Evolutionary conservation across 345 rosid genomes (phyloP), one percentile per base, ranked within the genome.

Genomic region (Gossypium arboreum): DNA sequence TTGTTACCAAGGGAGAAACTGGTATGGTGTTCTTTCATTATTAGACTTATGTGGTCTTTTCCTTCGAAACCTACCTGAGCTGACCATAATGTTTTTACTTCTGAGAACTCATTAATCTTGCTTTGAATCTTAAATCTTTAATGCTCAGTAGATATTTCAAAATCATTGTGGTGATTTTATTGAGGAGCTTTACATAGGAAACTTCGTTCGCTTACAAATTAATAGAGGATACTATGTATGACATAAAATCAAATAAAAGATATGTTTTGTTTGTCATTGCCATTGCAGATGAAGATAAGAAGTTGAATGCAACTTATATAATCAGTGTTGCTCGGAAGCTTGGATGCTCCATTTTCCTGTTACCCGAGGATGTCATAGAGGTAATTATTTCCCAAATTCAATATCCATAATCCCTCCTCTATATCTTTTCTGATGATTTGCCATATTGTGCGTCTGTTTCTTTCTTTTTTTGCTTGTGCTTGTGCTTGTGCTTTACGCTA

Each of bases 241-340:
- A 56, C 24, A 24, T 22, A 57, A 29, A 45, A 0, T 20, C 39
- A 13, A 59, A 29, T 13, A 1, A 64, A 57, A 27, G 62, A 55
- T 45, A 67, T 58, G 16, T 16, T 73, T 64, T 63, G 73, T 52
- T 63, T 76, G 29, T 62, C 61, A 64, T 68, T 76, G 54, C 74
- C 65, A 63, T 72, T 83, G 93, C 92, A 93, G 97, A 95, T 69
- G 98, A 95, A 80, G 98, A 95, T 24, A 95, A 89, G 94, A 95
- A 88, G 90, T 72, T 85, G 81, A 95, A 95, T 79, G 97, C 99
- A 48, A 95, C 94, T 39, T 95, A 95, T 77, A 95, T 89, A 41
- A 95, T 95, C 77, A 95, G 99, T 86, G 98, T 93, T 79, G 98
- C 98, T 11, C 77, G 98, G 47, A 95, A 95, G 88, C 97, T 95